Base-by-base conservation (phyloP, 352 stramenopile genomes). In the Pythium folliculosum region DNA sequence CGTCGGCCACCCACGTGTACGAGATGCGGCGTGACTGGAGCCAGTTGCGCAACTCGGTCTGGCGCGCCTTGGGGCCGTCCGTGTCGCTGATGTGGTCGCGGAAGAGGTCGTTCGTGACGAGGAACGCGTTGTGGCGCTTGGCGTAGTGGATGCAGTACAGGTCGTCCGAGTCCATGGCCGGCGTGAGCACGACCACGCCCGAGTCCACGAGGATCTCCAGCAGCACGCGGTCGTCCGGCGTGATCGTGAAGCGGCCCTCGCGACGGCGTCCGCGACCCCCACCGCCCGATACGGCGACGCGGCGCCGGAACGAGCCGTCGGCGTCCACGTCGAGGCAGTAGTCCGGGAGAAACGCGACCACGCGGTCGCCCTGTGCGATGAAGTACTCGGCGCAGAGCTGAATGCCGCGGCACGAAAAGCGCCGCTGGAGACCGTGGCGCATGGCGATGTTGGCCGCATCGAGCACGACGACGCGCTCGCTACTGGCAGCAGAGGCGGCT, bases 61-160 rank as follows among this genome's bases (percentile, higher is more conserved):
- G 86, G 22, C 82, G 74, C 58, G 88, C 72, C 30, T 80, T 77
- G 13, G 78, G 78, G 5, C 77, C 78, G 13, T 73, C 77, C 70
- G 86, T 90, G 44, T 85, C 89, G 53, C 86, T 78, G 17, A 92
- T 76, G 58, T 96, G 88, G 70, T 96, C 88, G 43, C 89, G 82
- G 67, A 91, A 96, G 22, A 95, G 72, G 52, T 96, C 89, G 61
- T 96, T 96, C n/a, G 86, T 96, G 38, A 96, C 84, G 21, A 96
- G 75, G 50, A 82, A 91, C 56, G 84, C 86, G 50, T 89, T 70
- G 49, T 96, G 77, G 35, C 81, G 72, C 13, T 80, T 80, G 38
- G 87, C 86, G 65, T 97, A 97, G 54, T 92, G 84, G 70, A 97
- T 97, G 78, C 88, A 95, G 74, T 97, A 97, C 45, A 86, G 88